A percentile compares a stretch with the other conserved stretches of the same genome.
phyloP scores from a whole-genome alignment of 768 basidiomycete genomes.

The Rhodosporidiobolus sp. region DNA sequence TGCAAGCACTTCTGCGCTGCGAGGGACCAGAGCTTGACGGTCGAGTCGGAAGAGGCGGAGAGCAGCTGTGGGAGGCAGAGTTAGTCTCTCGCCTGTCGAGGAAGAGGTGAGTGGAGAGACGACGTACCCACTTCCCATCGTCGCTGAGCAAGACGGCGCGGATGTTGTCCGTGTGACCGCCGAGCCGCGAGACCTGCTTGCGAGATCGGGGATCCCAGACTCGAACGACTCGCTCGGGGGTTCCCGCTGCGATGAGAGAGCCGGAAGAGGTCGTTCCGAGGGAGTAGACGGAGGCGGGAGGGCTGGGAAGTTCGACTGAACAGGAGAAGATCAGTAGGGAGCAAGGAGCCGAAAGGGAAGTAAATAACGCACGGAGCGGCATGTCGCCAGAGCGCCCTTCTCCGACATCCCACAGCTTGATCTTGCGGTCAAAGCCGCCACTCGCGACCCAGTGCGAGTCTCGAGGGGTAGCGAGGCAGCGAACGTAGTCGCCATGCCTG shows the following conservation, averaged over 20 bases:
- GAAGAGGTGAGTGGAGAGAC: slow-evolving; percentile 1
- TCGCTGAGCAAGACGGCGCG: slow-evolving; percentile 82
- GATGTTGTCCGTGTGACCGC: slow-evolving; percentile 97
- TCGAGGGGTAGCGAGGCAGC: slow-evolving; percentile 48
- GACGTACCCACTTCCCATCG: slow-evolving; percentile 80
- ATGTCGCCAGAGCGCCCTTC: slow-evolving; percentile 45
- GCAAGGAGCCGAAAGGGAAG: slow-evolving; percentile 14
- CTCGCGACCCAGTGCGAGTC: slow-evolving; percentile 85
- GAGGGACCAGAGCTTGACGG: slow-evolving; percentile 92
- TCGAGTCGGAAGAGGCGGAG: slow-evolving; percentile 53
- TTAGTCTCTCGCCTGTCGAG: slow-evolving; percentile 48
- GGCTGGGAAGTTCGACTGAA: slow-evolving; percentile 56
- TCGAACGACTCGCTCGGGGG: slow-evolving; percentile 83
- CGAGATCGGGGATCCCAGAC: slow-evolving; percentile 91
- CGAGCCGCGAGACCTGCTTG: slow-evolving; percentile 70
- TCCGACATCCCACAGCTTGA: slow-evolving; percentile 88
- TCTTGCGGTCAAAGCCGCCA: slow-evolving; percentile 88
- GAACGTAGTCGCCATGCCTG: slow-evolving; percentile 78
- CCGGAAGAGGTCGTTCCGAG: slow-evolving; percentile 76
- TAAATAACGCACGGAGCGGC: slow-evolving; percentile 36
- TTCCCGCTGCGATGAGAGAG: slow-evolving; percentile 76
- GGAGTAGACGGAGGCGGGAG: slow-evolving; percentile 69
- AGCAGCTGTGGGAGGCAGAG: slow-evolving; percentile 26
- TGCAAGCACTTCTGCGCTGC: slow-evolving; percentile 81
- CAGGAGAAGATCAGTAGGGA: slow-evolving; percentile 47